Conservation (phyloP, 163 green algal species). For the Coccomyxa subellipsoidea region DNA sequence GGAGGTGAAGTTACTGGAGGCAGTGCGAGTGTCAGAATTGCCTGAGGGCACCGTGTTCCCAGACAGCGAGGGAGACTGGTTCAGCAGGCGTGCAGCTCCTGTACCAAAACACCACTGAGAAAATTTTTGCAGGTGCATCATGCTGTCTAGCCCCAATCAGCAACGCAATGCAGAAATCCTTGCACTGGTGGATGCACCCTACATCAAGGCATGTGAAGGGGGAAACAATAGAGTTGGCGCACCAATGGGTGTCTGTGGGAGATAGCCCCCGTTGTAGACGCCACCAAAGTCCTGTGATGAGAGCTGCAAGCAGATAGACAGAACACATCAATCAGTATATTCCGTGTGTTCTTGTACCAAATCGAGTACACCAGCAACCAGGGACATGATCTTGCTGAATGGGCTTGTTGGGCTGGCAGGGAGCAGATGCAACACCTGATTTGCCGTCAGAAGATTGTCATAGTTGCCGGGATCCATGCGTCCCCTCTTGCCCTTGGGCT, state of each 20-base stretch:
- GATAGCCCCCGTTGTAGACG: not conserved
- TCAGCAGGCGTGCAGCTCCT: not conserved
- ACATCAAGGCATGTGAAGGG: no score
- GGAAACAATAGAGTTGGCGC: no score
- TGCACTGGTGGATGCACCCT: no score
- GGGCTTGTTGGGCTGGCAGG: no score
- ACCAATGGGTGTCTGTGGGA: not conserved
- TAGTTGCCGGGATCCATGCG: conserved; percentile 20
- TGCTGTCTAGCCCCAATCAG: no score
- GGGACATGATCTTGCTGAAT: no score
- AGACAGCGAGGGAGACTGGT: not conserved
- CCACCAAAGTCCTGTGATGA: not conserved
- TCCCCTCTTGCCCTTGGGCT: conserved; percentile 77
- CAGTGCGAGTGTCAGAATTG: not conserved
- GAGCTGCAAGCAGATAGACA: not conserved
- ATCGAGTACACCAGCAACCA: no score
- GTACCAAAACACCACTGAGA: not conserved
- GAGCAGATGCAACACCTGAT: not conserved
- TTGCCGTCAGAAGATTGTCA: conserved; percentile 17
- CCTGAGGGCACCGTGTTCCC: not conserved
- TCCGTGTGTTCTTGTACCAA: not conserved
- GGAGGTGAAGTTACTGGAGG: not conserved
- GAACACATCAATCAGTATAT: no score
- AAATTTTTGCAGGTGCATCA: no score
- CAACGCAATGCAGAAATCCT: no score